phyloP scores from a whole-genome alignment of 2,329 filamentous ascomycete genomes.

The Diplodia seriata region DNA sequence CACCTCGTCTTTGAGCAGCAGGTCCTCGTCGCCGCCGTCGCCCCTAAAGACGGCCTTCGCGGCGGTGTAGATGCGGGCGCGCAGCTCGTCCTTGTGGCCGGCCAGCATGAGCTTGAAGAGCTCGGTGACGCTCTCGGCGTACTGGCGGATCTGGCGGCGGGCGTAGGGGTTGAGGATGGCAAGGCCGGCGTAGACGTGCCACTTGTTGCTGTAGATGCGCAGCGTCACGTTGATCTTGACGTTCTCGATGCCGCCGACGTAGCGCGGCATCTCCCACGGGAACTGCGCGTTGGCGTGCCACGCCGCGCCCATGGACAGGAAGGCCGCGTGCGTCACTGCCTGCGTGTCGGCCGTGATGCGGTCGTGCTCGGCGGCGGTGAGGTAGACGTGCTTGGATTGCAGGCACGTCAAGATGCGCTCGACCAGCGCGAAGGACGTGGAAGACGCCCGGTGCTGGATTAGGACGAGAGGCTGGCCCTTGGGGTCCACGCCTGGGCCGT shows the following conservation, averaged over 20 bases:
- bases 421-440: constrained; percentile 77
- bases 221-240: constrained; percentile 99
- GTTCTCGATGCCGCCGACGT: constrained; percentile 96
- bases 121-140: constrained; percentile 89
- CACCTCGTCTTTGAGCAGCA: constrained; percentile 79
- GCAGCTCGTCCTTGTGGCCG: constrained; percentile 77
- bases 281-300: constrained; percentile 97
- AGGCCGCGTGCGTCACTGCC: constrained; percentile 96
- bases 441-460: constrained; percentile 88
- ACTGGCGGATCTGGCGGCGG: constrained; percentile 90
- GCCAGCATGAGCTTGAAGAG: constrained; percentile 97
- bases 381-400: constrained; percentile 82
- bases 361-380: constrained; percentile 88
- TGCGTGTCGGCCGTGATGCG: constrained; percentile 98
- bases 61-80: constrained; percentile 77
- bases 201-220: constrained; percentile 97
- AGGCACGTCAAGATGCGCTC: constrained; percentile 83
- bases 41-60: constrained; percentile 73
- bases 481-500: constrained; percentile 88
- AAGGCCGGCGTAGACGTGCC: constrained; percentile 98
- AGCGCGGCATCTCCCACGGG: constrained; percentile 95
- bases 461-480: constrained; percentile 88
- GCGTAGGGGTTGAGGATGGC: constrained; percentile 96
- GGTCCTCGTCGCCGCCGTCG: constrained; percentile 59
- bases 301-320: constrained; percentile 93